Base-by-base conservation (phyloP, 352 stramenopile species). In the Globisporangium spinosum region DNA sequence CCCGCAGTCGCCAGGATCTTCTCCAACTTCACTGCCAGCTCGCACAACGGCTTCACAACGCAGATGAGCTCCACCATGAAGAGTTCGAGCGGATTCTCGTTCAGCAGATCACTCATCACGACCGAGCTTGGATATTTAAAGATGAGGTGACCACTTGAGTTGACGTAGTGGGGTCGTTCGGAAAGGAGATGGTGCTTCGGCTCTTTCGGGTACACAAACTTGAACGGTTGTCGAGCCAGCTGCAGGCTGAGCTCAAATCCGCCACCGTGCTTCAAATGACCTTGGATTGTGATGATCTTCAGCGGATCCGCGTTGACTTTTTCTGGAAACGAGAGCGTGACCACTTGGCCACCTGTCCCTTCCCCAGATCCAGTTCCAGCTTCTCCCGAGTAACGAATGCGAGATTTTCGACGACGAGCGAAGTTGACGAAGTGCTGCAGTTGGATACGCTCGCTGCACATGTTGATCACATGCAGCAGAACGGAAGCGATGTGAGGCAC, bases 31-130 rank as follows among this genome's bases (percentile, higher is more conserved):
- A 89, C 85, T 9, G 81, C 87, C 22, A 95, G 76, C 59, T 95
- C 86, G 74, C 84, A 93, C n/a, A 95, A 72, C 29, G 87, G 87
- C 66, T 90, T 91, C 32, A 95, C 86, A 29, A 91, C 84, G 60
- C 85, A 93, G n/a, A 95, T 89, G 3, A 95, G 74, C 67, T 95
- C 87, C 13, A 93, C 82, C 81, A 95, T 94, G 72, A 95, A 95
- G 40, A 93, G 77, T 62, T 94, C 85, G 29, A 95, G 73, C 9
- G 87, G 87, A 38, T 93, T 94, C 72, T 95, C 87, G 68, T 85
- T 89, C 56, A 92, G 74, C 51, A 89, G 78, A 27, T 94, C 87
- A 58, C 80, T 83, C 35, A 82, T 79, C 23, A 87, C 77, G 29
- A 85, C 69, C 32, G 84, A 85, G 23, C 80, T 85, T 27, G 87